Evolutionary conservation across 2,329 filamentous ascomycete species (phyloP), one percentile per base, ranked within the genome.

Genomic region (Aspergillus flavus): DNA sequence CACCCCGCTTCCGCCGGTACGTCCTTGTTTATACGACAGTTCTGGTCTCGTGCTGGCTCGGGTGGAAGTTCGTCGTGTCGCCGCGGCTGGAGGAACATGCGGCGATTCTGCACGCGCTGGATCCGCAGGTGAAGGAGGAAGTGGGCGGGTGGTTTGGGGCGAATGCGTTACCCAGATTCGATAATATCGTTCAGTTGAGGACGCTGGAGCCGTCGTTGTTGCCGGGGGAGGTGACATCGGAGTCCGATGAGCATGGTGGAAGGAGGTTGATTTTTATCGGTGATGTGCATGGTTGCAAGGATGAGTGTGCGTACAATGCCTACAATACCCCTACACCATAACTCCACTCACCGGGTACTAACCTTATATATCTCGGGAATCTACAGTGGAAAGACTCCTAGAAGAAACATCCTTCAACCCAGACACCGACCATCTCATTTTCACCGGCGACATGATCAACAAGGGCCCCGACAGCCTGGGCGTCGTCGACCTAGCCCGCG

Each of bases 241-340:
- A 64, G 28, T 14, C 43, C 12, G 67, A 54, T 1, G 21, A 57
- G 43, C 60, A 73, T 48, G 76, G 67, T 62, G 57, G 80, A 26
- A 87, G 85, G 59, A 83, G 93, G 21, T 81, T 99, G 28, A 82
- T 98, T 39, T 83, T 98, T 64, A 83, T 98, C 39, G 94, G 95
- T 60, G 95, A 99, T 79, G 92, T 98, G 16, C 94, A 98, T 80
- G 95, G 95, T 56, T 95, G 95, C 82, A 87, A 87, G 69, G 76
- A 85, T 14, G 86, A 93, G 65, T 83, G 92, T 74, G 79, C 83
- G 75, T 70, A 52, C 46, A 46, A 36, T 45, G 55, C 43, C 26
- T 50, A 21, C 34, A 28, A 12, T 21, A 36, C 14, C 36, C 19
- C 39, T 23, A 26, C 45, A 39, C 9, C 34, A 11, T n/a, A 46